These are phyloP conservation scores for Nematocida parisii DNA, from an alignment of 371 early-diverging fungal genomes.

Conservation along the genomic window DNA sequence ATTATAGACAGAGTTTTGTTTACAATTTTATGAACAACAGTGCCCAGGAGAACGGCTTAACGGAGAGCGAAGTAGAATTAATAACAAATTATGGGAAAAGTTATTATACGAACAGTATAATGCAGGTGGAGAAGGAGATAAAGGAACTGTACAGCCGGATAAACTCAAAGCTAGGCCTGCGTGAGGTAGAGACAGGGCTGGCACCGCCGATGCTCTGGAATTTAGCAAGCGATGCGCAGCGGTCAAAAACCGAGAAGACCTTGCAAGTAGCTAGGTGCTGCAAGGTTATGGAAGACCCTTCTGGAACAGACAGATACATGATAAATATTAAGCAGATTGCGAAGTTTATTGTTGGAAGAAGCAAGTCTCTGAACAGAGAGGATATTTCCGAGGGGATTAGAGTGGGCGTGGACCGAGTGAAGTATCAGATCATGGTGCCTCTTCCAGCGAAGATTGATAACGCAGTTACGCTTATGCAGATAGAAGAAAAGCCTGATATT, in stretches of 20 bases:
- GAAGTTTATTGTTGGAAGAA: constrained; percentile 95
- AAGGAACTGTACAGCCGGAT: constrained; percentile 63
- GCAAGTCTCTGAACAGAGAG: constrained; percentile 87
- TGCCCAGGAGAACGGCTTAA: constrained; percentile 11
- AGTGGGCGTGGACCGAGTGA: constrained; percentile 95
- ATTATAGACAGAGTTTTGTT: constrained; percentile 18
- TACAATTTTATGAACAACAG: constrained; percentile 16
- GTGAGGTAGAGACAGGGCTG: constrained; percentile 97
- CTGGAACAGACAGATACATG: constrained; percentile 79
- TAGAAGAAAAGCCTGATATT: constrained; percentile 98
- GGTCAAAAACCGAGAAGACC: constrained; percentile 89
- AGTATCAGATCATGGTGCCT: constrained; percentile 97
- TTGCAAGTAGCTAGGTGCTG: constrained; percentile 75
- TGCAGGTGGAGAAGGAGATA: constrained; percentile 64
- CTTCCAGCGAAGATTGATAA: constrained; percentile 98
- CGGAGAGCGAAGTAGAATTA: constrained; percentile 63
- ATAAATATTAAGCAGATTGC: constrained; percentile 98
- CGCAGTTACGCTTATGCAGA: constrained; percentile 99
- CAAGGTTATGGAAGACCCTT: constrained; percentile 72
- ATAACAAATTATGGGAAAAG: constrained; percentile 69
- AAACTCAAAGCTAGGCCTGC: constrained; percentile 73
- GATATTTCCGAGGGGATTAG: constrained; percentile 99
- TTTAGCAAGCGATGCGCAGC: constrained; percentile 89
- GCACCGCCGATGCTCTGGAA: constrained; percentile 98
- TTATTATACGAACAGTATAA: constrained; percentile 68